A percentile compares a stretch with the other conserved stretches of the same genome.
These are phyloP conservation scores for Citrullus mucosospermus DNA, from an alignment of 306 rosid genomes.

Conservation along the genomic window DNA sequence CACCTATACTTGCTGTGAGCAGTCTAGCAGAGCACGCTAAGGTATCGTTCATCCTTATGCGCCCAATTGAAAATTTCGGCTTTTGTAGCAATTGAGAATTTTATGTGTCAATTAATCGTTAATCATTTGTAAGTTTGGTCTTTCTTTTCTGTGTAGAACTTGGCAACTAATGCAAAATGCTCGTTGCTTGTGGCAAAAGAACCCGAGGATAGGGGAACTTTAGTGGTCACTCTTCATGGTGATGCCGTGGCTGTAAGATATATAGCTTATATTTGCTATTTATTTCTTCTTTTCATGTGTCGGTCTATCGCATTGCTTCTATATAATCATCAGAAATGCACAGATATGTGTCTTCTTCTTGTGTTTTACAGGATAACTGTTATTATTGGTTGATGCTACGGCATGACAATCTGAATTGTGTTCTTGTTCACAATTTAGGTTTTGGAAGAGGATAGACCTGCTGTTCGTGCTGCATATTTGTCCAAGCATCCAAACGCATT, in stretches of 20 bases:
- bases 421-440: constrained; percentile 33
- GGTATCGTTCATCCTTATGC: constrained; percentile 22
- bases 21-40: constrained; percentile 67
- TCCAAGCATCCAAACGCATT: constrained; percentile 82
- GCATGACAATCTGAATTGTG: constrained; percentile 6
- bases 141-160: constrained; percentile 37
- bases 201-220: constrained; percentile 83
- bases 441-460: constrained; percentile 48
- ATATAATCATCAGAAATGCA: background rate
- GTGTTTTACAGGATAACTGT: background rate
- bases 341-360: background rate
- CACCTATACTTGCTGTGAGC: constrained; percentile 82
- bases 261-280: constrained; percentile 4
- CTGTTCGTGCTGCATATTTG: constrained; percentile 66
- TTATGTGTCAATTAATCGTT: background rate
- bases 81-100: background rate
- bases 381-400: background rate
- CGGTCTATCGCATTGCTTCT: constrained; percentile 6
- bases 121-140: background rate
- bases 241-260: constrained; percentile 71
- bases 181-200: constrained; percentile 84
- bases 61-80: background rate
- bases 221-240: constrained; percentile 76
- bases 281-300: constrained; percentile 1
- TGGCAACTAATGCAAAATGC: constrained; percentile 62